phyloP scores from a whole-genome alignment of 2,329 filamentous ascomycete genomes.

The Penicillium sp. region DNA sequence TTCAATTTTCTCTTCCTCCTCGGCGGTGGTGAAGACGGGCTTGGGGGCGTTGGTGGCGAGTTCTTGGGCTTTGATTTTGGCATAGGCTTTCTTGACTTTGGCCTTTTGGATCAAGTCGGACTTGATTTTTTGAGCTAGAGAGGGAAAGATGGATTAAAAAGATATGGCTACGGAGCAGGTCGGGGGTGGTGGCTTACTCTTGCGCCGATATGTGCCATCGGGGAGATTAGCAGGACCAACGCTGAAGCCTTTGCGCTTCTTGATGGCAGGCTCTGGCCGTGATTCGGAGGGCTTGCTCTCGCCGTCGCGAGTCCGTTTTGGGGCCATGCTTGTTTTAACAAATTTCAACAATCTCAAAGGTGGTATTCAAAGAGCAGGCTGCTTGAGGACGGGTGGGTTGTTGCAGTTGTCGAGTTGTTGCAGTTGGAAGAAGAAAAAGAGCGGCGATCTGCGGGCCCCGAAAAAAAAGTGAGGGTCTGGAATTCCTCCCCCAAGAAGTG shows the following conservation, averaged over 20 bases:
- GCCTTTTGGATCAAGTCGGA: constrained; percentile 85
- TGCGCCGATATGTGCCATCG: constrained; percentile 83
- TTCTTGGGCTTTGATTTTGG: constrained; percentile 74
- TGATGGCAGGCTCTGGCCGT: constrained; percentile 40
- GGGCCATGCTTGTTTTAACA: constrained; percentile 53
- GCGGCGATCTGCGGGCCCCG: constrained; percentile 20
- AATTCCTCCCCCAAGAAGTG: background rate
- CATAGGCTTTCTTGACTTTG: constrained; percentile 89
- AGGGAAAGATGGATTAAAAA: constrained; percentile 4
- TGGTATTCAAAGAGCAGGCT: background rate
- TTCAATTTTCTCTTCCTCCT: constrained; percentile 33
- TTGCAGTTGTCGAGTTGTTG: constrained; percentile 2
- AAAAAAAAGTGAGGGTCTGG: constrained; percentile 7
- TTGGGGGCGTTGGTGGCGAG: constrained; percentile 37
- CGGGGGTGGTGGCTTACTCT: constrained; percentile 52
- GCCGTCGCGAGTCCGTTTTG: constrained; percentile 59
- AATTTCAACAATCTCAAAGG: background rate
- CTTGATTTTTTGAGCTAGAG: constrained; percentile 82
- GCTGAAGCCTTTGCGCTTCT: constrained; percentile 72
- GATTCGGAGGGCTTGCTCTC: constrained; percentile 30
- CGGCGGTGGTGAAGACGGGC: constrained; percentile 36
- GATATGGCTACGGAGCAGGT: background rate
- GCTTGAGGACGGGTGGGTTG: constrained; percentile 3
- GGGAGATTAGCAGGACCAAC: constrained; percentile 89
- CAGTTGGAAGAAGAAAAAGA: constrained; percentile 19